Evolutionary conservation across 257 asterid species (phyloP).

Genomic region (Solanum etuberosum): DNA sequence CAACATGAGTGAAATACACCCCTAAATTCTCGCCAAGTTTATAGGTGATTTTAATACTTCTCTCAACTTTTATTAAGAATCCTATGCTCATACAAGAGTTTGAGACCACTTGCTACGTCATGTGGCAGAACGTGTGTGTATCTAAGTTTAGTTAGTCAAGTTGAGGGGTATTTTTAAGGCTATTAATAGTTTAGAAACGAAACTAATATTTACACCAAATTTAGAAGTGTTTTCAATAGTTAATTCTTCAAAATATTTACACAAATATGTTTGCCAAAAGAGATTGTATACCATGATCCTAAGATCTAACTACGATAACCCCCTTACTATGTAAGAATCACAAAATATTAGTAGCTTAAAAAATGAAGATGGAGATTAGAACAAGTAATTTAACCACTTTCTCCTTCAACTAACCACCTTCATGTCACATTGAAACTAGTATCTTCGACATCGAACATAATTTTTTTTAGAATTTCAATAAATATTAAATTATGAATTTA

Average conservation of each 20-base stretch:
- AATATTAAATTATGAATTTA: not conserved
- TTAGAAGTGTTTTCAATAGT: no score
- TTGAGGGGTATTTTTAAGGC: no score
- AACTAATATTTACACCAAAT: no score
- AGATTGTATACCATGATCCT: not conserved
- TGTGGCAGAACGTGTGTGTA: not conserved
- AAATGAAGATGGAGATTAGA: not conserved
- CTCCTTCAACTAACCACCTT: not conserved
- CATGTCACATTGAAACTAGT: not conserved
- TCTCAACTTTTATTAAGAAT: no score
- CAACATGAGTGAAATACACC: not conserved
- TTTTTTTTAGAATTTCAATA: not conserved
- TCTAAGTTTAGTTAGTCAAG: no score
- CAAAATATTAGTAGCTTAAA: not conserved
- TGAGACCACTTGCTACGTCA: no score
- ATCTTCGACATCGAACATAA: not conserved
- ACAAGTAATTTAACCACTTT: not conserved
- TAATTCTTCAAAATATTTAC: not conserved
- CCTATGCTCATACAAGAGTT: no score
- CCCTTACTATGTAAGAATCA: not conserved
- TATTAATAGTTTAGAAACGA: no score
- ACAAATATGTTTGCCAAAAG: not conserved
- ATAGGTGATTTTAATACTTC: not conserved
- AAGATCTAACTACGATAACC: not conserved
- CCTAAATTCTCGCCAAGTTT: not conserved